Conservation (phyloP, 352 stramenopile species). For the Phytophthora citricola region DNA sequence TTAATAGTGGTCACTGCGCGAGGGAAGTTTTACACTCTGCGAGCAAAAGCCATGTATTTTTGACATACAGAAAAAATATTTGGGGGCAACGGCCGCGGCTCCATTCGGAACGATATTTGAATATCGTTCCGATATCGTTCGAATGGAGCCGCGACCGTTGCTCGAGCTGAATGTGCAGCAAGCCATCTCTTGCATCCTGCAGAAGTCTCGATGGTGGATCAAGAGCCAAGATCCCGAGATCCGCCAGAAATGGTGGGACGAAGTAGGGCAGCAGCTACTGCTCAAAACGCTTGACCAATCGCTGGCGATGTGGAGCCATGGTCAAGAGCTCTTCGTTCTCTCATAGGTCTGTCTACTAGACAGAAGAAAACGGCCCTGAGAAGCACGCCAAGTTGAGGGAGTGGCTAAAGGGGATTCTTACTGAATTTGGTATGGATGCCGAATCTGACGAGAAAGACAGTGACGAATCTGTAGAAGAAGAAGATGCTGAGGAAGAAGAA, state of each 20-base stretch:
- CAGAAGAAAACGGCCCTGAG: not conserved
- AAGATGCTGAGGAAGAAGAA: conserved; percentile 5
- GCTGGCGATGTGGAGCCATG: conserved; percentile 18
- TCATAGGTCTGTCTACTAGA: conserved; percentile 18
- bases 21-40: too few relatives aligned
- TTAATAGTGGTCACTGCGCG: too few relatives aligned
- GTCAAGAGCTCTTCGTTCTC: conserved; percentile 11
- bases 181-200: conserved; percentile 44
- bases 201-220: conserved; percentile 51
- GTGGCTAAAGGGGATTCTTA: conserved; percentile 28
- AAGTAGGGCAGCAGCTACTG: conserved; percentile 41
- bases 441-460: conserved; percentile 17
- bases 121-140: too few relatives aligned
- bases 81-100: too few relatives aligned
- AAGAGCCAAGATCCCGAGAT: conserved; percentile 44
- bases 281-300: conserved; percentile 32
- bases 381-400: conserved; percentile 23
- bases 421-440: conserved; percentile 15
- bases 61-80: too few relatives aligned
- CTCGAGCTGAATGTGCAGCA: conserved; percentile 43
- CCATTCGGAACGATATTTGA: too few relatives aligned
- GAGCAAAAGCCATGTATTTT: too few relatives aligned
- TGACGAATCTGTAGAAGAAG: conserved; percentile 17
- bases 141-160: conserved; percentile 15
- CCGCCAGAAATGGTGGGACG: conserved; percentile 38